A percentile compares a stretch with the other conserved stretches of the same genome.
These are phyloP conservation scores for Dioscorea dumetorum DNA, from an alignment of 106 monocot species.

Conservation along the genomic window DNA sequence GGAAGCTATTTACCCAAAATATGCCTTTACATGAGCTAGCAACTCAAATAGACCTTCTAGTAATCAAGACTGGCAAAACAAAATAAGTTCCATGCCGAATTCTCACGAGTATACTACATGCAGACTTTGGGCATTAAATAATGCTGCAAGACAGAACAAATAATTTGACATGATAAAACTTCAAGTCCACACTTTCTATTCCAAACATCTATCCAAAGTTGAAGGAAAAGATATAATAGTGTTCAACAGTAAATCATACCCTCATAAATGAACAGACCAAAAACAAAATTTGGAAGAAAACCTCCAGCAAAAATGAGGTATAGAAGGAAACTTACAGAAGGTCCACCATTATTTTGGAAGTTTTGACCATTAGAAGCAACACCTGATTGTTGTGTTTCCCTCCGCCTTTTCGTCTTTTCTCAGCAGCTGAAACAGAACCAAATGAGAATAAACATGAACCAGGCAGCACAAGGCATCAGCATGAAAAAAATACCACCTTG, in stretches of 20 bases:
- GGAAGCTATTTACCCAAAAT: no score
- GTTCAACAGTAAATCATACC: no score
- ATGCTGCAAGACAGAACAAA: no score
- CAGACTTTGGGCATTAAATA: no score
- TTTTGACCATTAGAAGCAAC: slow-evolving; percentile 35
- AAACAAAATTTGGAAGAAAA: neutral
- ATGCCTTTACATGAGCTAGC: no score
- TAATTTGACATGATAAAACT: no score
- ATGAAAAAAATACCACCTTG: no score
- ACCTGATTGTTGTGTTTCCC: slow-evolving; percentile 48
- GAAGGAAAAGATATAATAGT: neutral
- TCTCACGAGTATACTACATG: no score
- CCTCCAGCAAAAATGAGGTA: neutral
- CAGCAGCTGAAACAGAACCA: slow-evolving; percentile 41
- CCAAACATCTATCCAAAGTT: neutral
- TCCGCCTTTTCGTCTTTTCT: slow-evolving; percentile 72
- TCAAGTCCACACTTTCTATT: neutral
- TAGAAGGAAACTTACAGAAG: slow-evolving; percentile 48
- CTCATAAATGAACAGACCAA: no score
- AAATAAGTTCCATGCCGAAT: no score
- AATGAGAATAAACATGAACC: neutral
- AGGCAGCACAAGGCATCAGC: neutral
- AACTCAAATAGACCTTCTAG: no score
- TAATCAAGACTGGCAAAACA: no score
- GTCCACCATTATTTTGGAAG: slow-evolving; percentile 50